These are phyloP conservation scores for Straminergon stramineum DNA, from an alignment of 225 moss, liverwort and hornwort genomes.

Conservation along the genomic window DNA sequence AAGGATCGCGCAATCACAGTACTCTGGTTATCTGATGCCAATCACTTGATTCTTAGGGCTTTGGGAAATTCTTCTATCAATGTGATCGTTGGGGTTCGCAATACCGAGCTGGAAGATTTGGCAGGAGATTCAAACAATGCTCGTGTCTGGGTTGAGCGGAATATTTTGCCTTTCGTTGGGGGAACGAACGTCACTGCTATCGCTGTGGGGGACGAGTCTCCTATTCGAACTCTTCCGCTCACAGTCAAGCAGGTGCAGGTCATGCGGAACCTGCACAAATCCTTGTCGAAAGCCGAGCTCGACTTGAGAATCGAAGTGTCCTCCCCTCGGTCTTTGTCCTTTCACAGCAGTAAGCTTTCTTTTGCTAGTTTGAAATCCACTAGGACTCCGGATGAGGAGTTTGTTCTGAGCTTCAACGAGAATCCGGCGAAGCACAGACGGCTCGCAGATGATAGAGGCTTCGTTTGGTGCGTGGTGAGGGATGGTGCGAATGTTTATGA, in stretches of 20 bases:
- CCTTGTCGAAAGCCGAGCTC: constrained; percentile 16
- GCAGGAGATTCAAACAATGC: constrained; percentile 9
- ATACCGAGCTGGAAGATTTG: constrained; percentile 18
- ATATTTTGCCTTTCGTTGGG: constrained; percentile 23
- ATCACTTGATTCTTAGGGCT: constrained; percentile 29
- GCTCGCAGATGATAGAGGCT: constrained; percentile 28
- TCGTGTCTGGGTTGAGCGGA: constrained; percentile 22
- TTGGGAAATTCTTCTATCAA: constrained; percentile 23
- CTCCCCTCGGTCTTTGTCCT: constrained; percentile 13
- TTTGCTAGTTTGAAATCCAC: constrained; percentile 11
- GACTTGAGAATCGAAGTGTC: constrained; percentile 21
- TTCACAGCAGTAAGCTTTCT: background rate
- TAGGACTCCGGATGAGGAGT: background rate
- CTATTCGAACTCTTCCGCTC: background rate
- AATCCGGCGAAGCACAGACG: constrained; percentile 15
- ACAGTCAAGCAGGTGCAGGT: constrained; percentile 21
- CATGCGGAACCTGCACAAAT: constrained; percentile 29
- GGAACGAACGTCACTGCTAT: constrained; percentile 19
- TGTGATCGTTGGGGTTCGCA: constrained; percentile 27
- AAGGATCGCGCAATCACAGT: constrained; percentile 14
- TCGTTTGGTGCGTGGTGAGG: constrained; percentile 38
- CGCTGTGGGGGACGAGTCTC: constrained; percentile 23
- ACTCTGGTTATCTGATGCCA: constrained; percentile 15
- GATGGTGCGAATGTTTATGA: constrained; percentile 16
- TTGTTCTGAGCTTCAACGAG: background rate